phyloP scores from a whole-genome alignment of 208 protist genomes.

The Crithidia fasciculata region DNA sequence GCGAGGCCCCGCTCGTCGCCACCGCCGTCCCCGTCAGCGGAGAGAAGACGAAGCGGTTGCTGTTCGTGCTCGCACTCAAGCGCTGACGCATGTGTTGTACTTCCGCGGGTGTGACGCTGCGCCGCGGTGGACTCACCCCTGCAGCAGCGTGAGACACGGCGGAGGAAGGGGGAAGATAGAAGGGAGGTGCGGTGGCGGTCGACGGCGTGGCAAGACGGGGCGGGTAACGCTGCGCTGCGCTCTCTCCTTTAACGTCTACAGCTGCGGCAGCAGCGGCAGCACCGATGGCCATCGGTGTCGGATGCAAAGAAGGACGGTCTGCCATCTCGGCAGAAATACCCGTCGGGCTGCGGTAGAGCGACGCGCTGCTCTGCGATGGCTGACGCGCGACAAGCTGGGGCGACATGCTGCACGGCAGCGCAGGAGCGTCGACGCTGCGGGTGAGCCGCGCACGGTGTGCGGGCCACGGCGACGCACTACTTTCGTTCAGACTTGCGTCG shows the following conservation, averaged over 20 bases:
- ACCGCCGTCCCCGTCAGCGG: slow-evolving; percentile 12
- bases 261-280: neutral
- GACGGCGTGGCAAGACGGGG: neutral
- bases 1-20: slow-evolving; percentile 6
- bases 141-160: neutral
- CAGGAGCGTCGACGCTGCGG: neutral
- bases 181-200: neutral
- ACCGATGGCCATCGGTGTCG: neutral
- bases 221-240: neutral
- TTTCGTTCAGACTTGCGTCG: too few species aligned
- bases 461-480: too few species aligned
- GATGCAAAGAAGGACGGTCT: neutral
- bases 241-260: neutral
- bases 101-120: neutral
- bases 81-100: neutral
- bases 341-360: neutral
- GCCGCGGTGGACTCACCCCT: neutral
- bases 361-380: slow-evolving; percentile 1
- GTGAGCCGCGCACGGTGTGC: too few species aligned
- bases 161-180: neutral
- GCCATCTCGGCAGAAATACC: neutral
- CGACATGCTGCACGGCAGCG: slow-evolving; percentile 15
- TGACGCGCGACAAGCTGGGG: slow-evolving; percentile 6
- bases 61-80: slow-evolving; percentile 1
- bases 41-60: slow-evolving; percentile 9